Conservation (phyloP, 2,329 filamentous ascomycete species). For the Talaromyces sp. region DNA sequence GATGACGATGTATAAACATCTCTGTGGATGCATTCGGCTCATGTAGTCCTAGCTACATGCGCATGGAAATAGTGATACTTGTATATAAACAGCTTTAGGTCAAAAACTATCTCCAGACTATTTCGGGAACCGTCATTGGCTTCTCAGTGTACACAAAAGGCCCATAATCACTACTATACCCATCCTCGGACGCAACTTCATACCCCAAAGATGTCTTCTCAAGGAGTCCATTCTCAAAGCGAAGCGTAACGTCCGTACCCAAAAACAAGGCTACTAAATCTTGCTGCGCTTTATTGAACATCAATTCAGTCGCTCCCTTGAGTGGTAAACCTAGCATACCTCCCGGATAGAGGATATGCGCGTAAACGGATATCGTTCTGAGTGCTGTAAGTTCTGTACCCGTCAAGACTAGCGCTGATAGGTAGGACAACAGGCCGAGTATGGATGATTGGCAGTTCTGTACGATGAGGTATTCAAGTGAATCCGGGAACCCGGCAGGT, state of each 20-base stretch:
- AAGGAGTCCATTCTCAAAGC: background rate
- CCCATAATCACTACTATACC: background rate
- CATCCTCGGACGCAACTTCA: background rate
- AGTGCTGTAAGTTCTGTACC: background rate
- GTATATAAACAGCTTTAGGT: background rate
- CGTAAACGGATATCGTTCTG: background rate
- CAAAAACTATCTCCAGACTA: background rate
- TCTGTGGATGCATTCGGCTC: background rate
- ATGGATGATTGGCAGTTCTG: constrained; percentile 2
- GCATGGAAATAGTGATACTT: background rate
- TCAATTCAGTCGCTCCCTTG: background rate
- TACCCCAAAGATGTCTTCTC: constrained; percentile 1
- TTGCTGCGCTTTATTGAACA: background rate
- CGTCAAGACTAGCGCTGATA: background rate
- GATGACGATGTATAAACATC: constrained; percentile 14
- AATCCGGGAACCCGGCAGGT: background rate
- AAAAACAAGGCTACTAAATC: background rate
- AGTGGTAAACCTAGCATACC: constrained; percentile 3
- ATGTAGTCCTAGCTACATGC: background rate
- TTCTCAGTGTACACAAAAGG: background rate
- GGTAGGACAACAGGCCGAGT: background rate
- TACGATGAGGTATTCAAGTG: background rate
- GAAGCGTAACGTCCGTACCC: background rate
- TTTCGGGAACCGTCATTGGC: background rate
- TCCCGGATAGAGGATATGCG: constrained; percentile 2